These are phyloP conservation scores for Thuja plicata DNA, from an alignment of 83 land plant species.

Conservation along the genomic window DNA sequence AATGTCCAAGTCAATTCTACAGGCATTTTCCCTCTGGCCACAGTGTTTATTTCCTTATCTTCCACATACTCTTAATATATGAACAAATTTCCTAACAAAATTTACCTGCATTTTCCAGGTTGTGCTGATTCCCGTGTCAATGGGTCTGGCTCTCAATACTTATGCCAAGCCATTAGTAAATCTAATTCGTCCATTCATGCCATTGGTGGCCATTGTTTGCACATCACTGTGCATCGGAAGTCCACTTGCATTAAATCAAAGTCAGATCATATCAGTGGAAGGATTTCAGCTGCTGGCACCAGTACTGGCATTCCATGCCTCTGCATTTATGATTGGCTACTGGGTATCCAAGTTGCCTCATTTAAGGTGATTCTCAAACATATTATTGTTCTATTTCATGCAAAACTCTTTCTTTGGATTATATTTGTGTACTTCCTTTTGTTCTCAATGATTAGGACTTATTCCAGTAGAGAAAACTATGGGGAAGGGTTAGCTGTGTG, in stretches of 20 bases:
- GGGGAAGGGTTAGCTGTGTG: neutral
- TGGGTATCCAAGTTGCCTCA: constrained; percentile 73
- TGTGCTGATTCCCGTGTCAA: constrained; percentile 76
- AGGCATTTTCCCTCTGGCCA: constrained; percentile 42
- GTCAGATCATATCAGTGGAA: constrained; percentile 57
- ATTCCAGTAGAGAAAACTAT: neutral
- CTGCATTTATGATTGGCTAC: constrained; percentile 73
- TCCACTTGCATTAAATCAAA: constrained; percentile 84
- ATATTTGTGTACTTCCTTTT: neutral
- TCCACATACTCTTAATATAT: neutral
- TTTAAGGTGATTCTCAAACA: neutral
- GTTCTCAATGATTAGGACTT: neutral
- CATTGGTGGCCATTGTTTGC: constrained; percentile 92
- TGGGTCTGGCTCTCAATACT: constrained; percentile 80
- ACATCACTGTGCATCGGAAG: constrained; percentile 97
- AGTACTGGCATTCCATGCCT: constrained; percentile 65
- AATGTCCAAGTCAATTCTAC: constrained; percentile 92
- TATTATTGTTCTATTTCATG: neutral
- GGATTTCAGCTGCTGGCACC: constrained; percentile 65
- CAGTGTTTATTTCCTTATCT: constrained; percentile 1
- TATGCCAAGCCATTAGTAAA: constrained; percentile 88
- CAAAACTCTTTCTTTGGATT: neutral
- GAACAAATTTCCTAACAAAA: neutral
- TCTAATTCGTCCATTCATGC: constrained; percentile 81
- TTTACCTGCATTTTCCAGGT: constrained; percentile 47